Base-by-base conservation (phyloP, 2,329 filamentous ascomycete species). In the Aspergillus felis region DNA sequence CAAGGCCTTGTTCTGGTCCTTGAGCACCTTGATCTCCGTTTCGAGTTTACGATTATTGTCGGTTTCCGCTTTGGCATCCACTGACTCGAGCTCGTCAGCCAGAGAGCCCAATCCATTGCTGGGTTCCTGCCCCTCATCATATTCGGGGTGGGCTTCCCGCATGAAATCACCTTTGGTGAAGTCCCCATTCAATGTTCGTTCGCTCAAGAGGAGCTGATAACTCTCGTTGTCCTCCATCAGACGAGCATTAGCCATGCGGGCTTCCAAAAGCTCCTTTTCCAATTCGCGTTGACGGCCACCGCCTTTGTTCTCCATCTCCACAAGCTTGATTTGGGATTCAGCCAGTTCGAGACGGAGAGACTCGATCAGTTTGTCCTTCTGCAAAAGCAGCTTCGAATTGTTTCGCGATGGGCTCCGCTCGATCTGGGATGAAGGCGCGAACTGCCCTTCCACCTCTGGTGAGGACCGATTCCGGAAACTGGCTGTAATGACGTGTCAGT, bases 141-240 rank as follows among this genome's bases (percentile, higher is more conserved):
- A 47, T 6, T 66, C 71, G 10, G 76, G 71, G 22, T 78, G 74
- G 47, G 72, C 68, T 54, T 79, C 74, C 56, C 81, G 88, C 78
- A 90, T 86, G 73, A 96, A 91, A 68, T 93, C 89, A 66, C 84
- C 89, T 70, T 89, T 91, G 68, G 84, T 84, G 71, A 97, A 93
- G 71, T 97, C 93, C 29, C 94, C 94, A 71, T 95, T 96, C 57
- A 99, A 83, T 1, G 94, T 97, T 81, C 92, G 93, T 75, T 97
- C 92, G 70, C 92, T 91, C 25, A 99, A 85, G 20, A 99, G 85
- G 41, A 97, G 84, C 76, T 97, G 93, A 76, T 96, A 99, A 76
- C 92, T 96, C 76, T 99, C 94, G 69, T 97, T 97, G 75, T 99
- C 94, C 77, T 99, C 94, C 90, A 97, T 94, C 61, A 99, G 81